Percentiles rank a stretch among this genome's conserved stretches.
phyloP scores from a whole-genome alignment of 352 stramenopile genomes.

The Discostella stelligera region DNA sequence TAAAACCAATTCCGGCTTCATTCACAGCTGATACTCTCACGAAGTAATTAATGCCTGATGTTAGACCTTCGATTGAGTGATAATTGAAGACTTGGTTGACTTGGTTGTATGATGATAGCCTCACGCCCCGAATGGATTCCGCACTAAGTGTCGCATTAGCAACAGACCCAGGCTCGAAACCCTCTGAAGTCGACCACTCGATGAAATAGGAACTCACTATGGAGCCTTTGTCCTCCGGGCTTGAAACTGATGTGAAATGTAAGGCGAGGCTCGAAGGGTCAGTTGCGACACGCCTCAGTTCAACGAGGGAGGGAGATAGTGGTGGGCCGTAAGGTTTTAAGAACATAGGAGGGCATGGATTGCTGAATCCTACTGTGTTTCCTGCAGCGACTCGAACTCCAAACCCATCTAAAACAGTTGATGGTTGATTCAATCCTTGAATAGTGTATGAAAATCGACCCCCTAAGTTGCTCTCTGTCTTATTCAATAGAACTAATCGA shows the following conservation, averaged over 20 bases:
- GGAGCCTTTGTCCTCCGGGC: slow-evolving; percentile 83
- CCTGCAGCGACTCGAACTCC: slow-evolving; percentile 72
- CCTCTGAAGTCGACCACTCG: slow-evolving; percentile 81
- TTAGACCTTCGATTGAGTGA: slow-evolving; percentile 84
- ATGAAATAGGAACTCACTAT: slow-evolving; percentile 86
- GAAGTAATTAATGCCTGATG: slow-evolving; percentile 84
- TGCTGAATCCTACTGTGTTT: slow-evolving; percentile 67
- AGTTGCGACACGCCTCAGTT: slow-evolving; percentile 84
- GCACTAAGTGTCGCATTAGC: slow-evolving; percentile 43
- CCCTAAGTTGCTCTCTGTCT: slow-evolving; percentile 37
- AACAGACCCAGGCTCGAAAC: slow-evolving; percentile 64
- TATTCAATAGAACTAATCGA: slow-evolving; percentile 32
- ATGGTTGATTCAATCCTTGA: slow-evolving; percentile 56
- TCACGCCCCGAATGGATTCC: slow-evolving; percentile 44
- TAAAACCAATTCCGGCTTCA: slow-evolving; percentile 73
- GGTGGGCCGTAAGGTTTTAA: slow-evolving; percentile 90
- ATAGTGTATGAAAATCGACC: slow-evolving; percentile 59
- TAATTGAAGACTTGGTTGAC: slow-evolving; percentile 39
- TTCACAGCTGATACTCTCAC: slow-evolving; percentile 89
- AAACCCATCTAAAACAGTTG: slow-evolving; percentile 69
- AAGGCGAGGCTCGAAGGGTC: slow-evolving; percentile 78
- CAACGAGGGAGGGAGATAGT: slow-evolving; percentile 80
- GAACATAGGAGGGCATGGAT: slow-evolving; percentile 47
- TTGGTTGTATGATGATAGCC: slow-evolving; percentile 42
- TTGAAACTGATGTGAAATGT: slow-evolving; percentile 84